A percentile compares a stretch with the other conserved stretches of the same genome.
These are phyloP conservation scores for Venturia nashicola DNA, from an alignment of 2,329 filamentous ascomycete species.

Conservation along the genomic window DNA sequence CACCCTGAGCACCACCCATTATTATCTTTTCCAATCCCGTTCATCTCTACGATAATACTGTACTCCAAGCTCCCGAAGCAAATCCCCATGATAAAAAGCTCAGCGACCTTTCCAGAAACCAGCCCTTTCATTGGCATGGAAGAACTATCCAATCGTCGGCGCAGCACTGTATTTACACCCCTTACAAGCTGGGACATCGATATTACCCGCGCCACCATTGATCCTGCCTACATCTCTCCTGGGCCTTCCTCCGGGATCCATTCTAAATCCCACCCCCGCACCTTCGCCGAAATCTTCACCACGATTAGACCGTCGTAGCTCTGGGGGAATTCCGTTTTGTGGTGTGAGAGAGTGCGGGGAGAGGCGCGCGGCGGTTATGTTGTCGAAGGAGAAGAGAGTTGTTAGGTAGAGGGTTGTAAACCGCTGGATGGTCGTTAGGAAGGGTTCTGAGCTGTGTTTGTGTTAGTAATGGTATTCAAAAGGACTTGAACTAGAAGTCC, in stretches of 20 bases:
- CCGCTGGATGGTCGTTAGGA: slow-evolving; percentile 14
- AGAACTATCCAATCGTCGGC: neutral
- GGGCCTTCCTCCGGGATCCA: slow-evolving; percentile 8
- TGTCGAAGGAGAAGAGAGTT: slow-evolving; percentile 26
- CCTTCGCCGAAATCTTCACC: slow-evolving; percentile 4
- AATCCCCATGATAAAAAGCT: neutral
- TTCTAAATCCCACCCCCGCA: slow-evolving; percentile 4
- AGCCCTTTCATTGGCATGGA: neutral
- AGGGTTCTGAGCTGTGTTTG: neutral
- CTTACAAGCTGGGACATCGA: neutral
- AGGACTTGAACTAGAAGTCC: neutral
- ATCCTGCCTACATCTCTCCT: slow-evolving; percentile 2
- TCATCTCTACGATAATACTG: neutral
- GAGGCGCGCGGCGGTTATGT: slow-evolving; percentile 21
- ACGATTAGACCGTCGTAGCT: neutral
- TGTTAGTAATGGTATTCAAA: neutral
- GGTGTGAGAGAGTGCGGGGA: slow-evolving; percentile 20
- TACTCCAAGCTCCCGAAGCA: neutral
- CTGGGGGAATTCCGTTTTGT: neutral
- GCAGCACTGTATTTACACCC: neutral
- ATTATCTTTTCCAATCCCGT: neutral
- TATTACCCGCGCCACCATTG: neutral
- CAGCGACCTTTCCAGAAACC: neutral
- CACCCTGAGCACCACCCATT: no score
- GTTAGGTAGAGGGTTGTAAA: slow-evolving; percentile 27